Percentiles rank a stretch among this genome's conserved stretches.
Evolutionary conservation across 2,329 filamentous ascomycete genomes (phyloP).

Genomic region (Berkeleyomyces rouxiae): DNA sequence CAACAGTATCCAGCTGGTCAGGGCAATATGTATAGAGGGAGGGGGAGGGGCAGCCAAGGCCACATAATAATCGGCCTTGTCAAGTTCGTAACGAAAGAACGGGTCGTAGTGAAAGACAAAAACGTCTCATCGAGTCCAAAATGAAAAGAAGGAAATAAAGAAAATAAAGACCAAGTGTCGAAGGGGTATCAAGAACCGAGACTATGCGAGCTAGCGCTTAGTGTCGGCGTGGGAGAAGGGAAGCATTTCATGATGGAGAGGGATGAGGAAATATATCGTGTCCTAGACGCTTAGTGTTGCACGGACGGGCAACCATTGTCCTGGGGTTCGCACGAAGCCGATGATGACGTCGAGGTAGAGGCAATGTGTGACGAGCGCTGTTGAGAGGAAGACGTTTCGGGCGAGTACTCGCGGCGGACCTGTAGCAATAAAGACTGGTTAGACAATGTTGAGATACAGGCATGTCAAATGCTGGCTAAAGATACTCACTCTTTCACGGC

Average conservation of each 20-base stretch:
- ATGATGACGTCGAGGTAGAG: background rate
- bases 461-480: background rate
- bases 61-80: background rate
- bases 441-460: background rate
- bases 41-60: background rate
- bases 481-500: conserved; percentile 23
- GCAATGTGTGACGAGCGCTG: background rate
- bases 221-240: background rate
- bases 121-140: background rate
- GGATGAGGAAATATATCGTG: background rate
- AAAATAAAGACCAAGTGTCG: background rate
- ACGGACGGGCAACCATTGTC: background rate
- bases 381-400: background rate
- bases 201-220: background rate
- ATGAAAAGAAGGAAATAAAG: background rate
- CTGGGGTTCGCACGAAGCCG: background rate
- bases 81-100: background rate
- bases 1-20: background rate
- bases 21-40: no score
- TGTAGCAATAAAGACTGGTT: background rate
- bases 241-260: background rate
- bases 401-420: conserved; percentile 10
- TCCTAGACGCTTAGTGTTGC: background rate
- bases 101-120: background rate
- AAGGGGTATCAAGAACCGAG: background rate